Conservation (phyloP, 192 early-diverging fungal species). For the Rhizoclosmatium globosum region DNA sequence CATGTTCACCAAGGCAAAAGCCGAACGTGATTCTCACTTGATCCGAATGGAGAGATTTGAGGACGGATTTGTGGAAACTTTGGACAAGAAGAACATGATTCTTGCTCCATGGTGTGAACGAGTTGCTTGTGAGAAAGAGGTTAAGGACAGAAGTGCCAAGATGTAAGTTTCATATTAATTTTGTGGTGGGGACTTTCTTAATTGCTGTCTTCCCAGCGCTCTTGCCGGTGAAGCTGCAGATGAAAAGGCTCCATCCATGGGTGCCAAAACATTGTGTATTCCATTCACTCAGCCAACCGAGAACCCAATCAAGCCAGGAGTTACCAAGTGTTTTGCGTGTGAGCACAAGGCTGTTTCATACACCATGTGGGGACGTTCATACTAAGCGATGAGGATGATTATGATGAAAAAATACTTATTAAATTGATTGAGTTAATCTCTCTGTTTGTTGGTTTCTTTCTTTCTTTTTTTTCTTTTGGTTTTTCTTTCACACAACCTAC, state of each 20-base stretch:
- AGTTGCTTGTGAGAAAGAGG: constrained; percentile 89
- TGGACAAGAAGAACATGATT: constrained; percentile 87
- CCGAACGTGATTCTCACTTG: constrained; percentile 74
- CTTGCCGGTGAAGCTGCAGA: constrained; percentile 78
- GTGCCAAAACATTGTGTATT: constrained; percentile 98
- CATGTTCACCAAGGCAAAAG: constrained; percentile 89
- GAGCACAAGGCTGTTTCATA: constrained; percentile 57
- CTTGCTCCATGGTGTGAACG: constrained; percentile 97
- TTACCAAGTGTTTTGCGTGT: constrained; percentile 86
- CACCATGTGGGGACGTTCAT: constrained; percentile 65
- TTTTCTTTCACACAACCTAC: background rate
- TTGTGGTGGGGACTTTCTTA: background rate
- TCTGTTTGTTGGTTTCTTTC: constrained; percentile 3
- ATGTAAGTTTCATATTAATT: constrained; percentile 51
- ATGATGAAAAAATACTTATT: constrained; percentile 27
- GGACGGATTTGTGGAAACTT: constrained; percentile 91
- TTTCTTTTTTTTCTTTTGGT: constrained; percentile 5
- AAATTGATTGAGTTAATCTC: constrained; percentile 8
- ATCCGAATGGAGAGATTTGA: constrained; percentile 80
- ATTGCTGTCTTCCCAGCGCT: constrained; percentile 30
- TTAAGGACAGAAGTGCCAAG: constrained; percentile 91
- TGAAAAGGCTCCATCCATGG: constrained; percentile 99
- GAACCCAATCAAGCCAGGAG: constrained; percentile 76
- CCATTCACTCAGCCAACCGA: constrained; percentile 93
- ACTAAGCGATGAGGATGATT: constrained; percentile 40